Evolutionary conservation across 1,284 basidiomycete genomes (phyloP).

Genomic region (Boletus semigastroideus): DNA sequence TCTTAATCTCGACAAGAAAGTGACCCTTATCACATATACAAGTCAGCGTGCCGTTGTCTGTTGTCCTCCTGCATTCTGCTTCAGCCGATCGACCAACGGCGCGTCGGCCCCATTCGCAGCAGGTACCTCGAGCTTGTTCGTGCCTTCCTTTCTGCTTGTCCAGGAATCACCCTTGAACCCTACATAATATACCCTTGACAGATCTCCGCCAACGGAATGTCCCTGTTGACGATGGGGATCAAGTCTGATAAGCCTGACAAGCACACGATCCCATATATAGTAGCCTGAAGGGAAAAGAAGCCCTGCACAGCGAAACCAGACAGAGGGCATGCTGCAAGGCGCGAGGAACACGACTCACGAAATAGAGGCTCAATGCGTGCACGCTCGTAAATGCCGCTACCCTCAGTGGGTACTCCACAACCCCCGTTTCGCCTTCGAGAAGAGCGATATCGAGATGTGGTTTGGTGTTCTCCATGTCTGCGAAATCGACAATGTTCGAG

Average conservation of each 20-base stretch:
- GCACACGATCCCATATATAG: constrained; percentile 21
- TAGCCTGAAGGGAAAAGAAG: constrained; percentile 19
- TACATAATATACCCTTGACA: constrained; percentile 68
- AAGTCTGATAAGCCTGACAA: constrained; percentile 17
- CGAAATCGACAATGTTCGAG: constrained; percentile 72
- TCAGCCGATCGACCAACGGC: constrained; percentile 56
- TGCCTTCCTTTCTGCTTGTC: constrained; percentile 55
- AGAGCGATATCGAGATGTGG: constrained; percentile 72
- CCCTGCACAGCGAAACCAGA: constrained; percentile 7
- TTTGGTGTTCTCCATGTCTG: constrained; percentile 61
- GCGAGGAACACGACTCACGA: constrained; percentile 49
- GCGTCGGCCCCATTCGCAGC: constrained; percentile 72
- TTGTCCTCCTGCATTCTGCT: constrained; percentile 48
- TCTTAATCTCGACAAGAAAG: neutral
- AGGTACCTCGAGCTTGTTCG: constrained; percentile 64
- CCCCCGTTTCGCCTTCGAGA: constrained; percentile 62
- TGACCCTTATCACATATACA: constrained; percentile 7
- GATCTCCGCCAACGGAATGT: constrained; percentile 62
- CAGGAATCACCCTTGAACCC: constrained; percentile 78
- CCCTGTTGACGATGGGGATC: constrained; percentile 41
- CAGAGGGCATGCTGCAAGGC: constrained; percentile 11
- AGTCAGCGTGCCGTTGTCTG: constrained; percentile 30
- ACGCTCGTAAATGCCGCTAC: constrained; percentile 75
- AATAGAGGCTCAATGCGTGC: constrained; percentile 71
- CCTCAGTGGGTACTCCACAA: constrained; percentile 75